These are phyloP conservation scores for Parathielavia appendiculata DNA, from an alignment of 495 filamentous ascomycete species.

Conservation along the genomic window DNA sequence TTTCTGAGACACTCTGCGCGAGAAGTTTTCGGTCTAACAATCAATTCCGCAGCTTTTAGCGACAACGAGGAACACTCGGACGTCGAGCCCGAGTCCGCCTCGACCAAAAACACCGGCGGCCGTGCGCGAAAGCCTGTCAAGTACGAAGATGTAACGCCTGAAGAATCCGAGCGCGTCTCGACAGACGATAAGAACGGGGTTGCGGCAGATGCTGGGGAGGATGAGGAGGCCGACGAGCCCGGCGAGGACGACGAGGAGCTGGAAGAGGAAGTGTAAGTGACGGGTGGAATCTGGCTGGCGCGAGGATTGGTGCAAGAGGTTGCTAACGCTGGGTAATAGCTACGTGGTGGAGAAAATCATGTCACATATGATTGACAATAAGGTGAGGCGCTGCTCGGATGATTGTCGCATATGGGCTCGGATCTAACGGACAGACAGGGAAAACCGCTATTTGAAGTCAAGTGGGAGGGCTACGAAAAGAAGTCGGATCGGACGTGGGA, in stretches of 20 bases:
- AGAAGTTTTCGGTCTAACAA: neutral
- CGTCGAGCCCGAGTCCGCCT: constrained; percentile 6
- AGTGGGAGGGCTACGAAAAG: constrained; percentile 60
- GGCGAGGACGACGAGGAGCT: constrained; percentile 37
- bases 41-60: constrained; percentile 1
- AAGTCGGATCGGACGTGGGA: constrained; percentile 58
- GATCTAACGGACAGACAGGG: constrained; percentile 26
- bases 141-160: constrained; percentile 14
- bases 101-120: constrained; percentile 16
- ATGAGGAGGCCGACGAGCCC: constrained; percentile 36
- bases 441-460: constrained; percentile 47
- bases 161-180: constrained; percentile 31
- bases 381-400: neutral
- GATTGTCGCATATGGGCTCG: neutral
- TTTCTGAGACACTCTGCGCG: neutral
- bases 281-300: neutral
- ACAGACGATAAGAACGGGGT: constrained; percentile 33
- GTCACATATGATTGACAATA: constrained; percentile 46
- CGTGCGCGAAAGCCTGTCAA: constrained; percentile 22
- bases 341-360: constrained; percentile 56
- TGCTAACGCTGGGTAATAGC: constrained; percentile 27
- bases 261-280: constrained; percentile 41
- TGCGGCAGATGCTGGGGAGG: constrained; percentile 30
- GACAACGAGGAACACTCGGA: constrained; percentile 12
- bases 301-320: neutral